Conservation (phyloP, 768 basidiomycete species). For the Russula sp. region DNA sequence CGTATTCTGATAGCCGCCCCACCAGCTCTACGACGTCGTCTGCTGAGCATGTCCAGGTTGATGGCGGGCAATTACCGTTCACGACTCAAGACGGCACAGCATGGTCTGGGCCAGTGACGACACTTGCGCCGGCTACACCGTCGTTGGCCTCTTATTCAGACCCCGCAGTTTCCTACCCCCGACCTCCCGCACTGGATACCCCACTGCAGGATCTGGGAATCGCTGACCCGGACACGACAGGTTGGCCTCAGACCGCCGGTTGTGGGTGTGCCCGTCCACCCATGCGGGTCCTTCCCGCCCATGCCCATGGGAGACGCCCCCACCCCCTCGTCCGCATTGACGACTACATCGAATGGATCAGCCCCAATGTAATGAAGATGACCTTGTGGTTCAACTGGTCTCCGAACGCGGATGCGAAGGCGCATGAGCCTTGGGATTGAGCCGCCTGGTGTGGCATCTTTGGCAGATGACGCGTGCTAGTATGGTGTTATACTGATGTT, state of each 20-base stretch:
- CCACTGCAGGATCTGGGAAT: not conserved
- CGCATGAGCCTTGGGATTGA: not conserved
- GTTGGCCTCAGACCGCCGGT: not conserved
- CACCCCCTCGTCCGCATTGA: conserved; percentile 11
- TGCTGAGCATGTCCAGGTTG: not conserved
- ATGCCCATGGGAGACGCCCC: not conserved
- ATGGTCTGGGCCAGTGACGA: not conserved
- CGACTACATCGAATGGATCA: conserved; percentile 3
- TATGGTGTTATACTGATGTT: not conserved
- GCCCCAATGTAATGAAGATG: not conserved
- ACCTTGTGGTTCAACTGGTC: conserved; percentile 15
- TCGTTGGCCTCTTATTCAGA: not conserved
- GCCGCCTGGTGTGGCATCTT: not conserved
- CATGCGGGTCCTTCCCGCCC: not conserved
- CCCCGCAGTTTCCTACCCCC: not conserved
- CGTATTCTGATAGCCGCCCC: too few relatives aligned
- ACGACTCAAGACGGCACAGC: not conserved
- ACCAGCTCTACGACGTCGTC: not conserved
- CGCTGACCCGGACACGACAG: not conserved
- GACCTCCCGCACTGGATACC: not conserved
- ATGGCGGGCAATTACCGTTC: not conserved
- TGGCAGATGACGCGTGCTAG: not conserved
- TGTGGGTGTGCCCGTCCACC: not conserved
- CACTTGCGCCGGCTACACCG: not conserved
- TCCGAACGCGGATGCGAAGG: conserved; percentile 2